A percentile compares a stretch with the other conserved stretches of the same genome.
Conservation (phyloP, 345 rosid genomes). For the Hibiscus mutabilis region DNA sequence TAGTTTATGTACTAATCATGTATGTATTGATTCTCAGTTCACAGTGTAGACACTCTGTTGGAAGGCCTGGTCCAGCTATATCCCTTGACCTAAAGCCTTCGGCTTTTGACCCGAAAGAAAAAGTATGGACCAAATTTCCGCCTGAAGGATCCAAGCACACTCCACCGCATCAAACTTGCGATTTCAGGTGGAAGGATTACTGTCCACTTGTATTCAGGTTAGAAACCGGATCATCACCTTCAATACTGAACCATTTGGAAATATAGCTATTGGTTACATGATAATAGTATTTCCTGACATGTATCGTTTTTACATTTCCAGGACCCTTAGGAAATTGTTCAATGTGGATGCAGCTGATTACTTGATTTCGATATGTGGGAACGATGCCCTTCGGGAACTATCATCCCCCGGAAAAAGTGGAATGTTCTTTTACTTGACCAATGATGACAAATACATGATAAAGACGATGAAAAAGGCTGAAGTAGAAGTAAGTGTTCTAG, state of each 20-base stretch:
- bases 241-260: background rate
- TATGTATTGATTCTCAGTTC: slow-evolving; percentile 4
- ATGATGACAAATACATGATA: slow-evolving; percentile 93
- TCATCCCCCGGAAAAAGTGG: slow-evolving; percentile 99
- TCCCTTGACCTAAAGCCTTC: slow-evolving; percentile 85
- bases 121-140: slow-evolving; percentile 95
- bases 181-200: slow-evolving; percentile 95
- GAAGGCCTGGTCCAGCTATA: slow-evolving; percentile 83
- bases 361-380: slow-evolving; percentile 90
- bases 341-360: slow-evolving; percentile 93
- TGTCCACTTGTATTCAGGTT: slow-evolving; percentile 98
- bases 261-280: background rate
- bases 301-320: slow-evolving; percentile 22
- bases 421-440: slow-evolving; percentile 84
- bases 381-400: slow-evolving; percentile 93
- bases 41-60: slow-evolving; percentile 74
- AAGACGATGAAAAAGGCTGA: slow-evolving; percentile 97
- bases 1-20: background rate
- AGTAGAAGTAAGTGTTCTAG: slow-evolving; percentile 50
- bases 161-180: slow-evolving; percentile 89
- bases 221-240: background rate
- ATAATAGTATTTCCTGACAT: slow-evolving; percentile 8
- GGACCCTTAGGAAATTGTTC: slow-evolving; percentile 91
- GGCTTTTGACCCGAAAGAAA: slow-evolving; percentile 84
- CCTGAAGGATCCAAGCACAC: slow-evolving; percentile 91